phyloP scores from a whole-genome alignment of 306 rosid species.

The Canavalia ensiformis region DNA sequence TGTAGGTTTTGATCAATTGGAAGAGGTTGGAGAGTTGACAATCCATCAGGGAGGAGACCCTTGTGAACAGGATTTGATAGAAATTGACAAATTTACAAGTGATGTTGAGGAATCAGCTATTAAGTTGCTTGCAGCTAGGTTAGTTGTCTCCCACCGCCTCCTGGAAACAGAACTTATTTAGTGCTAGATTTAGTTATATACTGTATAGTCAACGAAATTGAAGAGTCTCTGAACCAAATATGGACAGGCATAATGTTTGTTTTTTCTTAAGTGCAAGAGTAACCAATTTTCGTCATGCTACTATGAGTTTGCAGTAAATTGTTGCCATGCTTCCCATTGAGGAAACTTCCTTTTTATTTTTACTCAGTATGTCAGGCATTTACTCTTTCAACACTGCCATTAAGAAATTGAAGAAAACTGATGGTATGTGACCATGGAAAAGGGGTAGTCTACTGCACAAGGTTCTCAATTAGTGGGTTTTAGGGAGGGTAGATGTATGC shows the following conservation, averaged over 20 bases:
- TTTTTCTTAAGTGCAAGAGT: conserved; percentile 34
- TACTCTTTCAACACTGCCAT: conserved; percentile 7
- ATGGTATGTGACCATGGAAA: neutral
- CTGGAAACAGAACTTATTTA: neutral
- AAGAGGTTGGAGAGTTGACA: conserved; percentile 64
- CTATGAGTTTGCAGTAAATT: neutral
- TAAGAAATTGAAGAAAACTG: conserved; percentile 23
- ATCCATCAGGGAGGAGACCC: conserved; percentile 46
- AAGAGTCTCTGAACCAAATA: conserved; percentile 20
- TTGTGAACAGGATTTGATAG: conserved; percentile 51
- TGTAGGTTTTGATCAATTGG: conserved; percentile 54
- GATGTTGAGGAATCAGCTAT: conserved; percentile 74
- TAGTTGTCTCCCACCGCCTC: neutral
- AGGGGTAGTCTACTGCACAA: no score
- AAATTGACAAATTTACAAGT: conserved; percentile 48
- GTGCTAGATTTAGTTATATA: neutral
- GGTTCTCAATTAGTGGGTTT: neutral
- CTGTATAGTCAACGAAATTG: conserved; percentile 22
- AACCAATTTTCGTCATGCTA: neutral
- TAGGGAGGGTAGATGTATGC: neutral
- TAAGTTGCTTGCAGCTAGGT: conserved; percentile 82
- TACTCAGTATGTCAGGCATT: conserved; percentile 4
- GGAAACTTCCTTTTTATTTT: conserved; percentile 13
- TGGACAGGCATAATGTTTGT: conserved; percentile 5
- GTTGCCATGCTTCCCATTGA: conserved; percentile 2